Evolutionary conservation across 148 eudicot species (phyloP), one percentile per base, ranked within the genome.

Genomic region (Bassia scoparia): DNA sequence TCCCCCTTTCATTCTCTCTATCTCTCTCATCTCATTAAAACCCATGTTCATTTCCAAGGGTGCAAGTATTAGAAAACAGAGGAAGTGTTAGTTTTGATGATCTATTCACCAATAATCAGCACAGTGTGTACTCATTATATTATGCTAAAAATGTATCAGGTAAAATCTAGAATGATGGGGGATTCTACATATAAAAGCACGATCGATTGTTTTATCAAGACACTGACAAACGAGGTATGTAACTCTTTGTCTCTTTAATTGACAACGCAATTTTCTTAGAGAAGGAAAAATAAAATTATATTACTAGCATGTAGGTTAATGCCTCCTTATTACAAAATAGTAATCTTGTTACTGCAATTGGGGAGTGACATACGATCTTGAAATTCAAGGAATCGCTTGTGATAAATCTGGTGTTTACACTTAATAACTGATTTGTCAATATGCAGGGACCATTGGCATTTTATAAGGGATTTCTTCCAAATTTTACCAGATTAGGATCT

Each of bases 151-250:
- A 3, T 31, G 18, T 0, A 24, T 34, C 89, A 91, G 97, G 97
- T 91, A 41, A 91, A 91, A 82, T 89, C 97, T 68, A 83, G 95
- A 88, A 89, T 91, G 97, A 91, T 91, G 97, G 95, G 97, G 68
- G 95, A 88, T 65, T 79, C 95, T 58, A 73, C 80, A 43, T 91
- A 89, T 86, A 88, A 77, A 78, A 82, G 87, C 82, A 80, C 89
- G 44, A 15, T 84, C 3, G 97, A 91, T 77, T 91, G 97, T 78
- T 87, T 89, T 79, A 77, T 89, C 78, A 89, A 88, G 83, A 91
- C 95, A 35, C 77, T 86, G 77, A 86, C 80, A 73, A 85, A 77
- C 60, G 97, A 91, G 86, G 97, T 89, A 84, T 26, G 31, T 60
- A 18, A 27, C 31, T 35, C 29, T 41, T 56, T 44, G 31, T 21